A percentile compares a stretch with the other conserved stretches of the same genome.
These are phyloP conservation scores for Micractinium conductrix DNA, from an alignment of 139 green algal species.

Conservation along the genomic window DNA sequence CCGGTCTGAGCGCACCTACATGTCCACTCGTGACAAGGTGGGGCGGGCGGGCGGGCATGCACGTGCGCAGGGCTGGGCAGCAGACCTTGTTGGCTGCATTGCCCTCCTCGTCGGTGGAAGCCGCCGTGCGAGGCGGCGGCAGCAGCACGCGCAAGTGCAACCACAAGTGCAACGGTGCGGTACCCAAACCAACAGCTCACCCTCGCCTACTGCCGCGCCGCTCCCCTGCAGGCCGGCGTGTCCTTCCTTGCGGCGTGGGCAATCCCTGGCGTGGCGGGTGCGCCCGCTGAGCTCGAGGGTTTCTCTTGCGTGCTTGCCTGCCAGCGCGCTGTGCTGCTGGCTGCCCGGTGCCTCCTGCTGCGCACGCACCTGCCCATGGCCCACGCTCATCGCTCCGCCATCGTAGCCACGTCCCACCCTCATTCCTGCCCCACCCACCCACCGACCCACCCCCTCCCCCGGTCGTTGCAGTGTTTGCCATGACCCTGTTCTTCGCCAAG, in stretches of 20 bases:
- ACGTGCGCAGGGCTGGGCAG: too few relatives aligned
- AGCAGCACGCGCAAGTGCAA: too few relatives aligned
- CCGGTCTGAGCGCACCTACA: slow-evolving; percentile 12
- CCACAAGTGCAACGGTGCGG: too few relatives aligned
- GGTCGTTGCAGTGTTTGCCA: slow-evolving; percentile 69
- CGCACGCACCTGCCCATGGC: neutral
- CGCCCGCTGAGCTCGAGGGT: neutral
- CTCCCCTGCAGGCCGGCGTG: slow-evolving; percentile 8
- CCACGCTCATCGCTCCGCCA: neutral
- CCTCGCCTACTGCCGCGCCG: neutral
- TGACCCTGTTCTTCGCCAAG: slow-evolving; percentile 98
- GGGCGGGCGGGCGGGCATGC: neutral
- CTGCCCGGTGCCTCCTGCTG: neutral
- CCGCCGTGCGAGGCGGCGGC: neutral
- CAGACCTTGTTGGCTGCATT: neutral
- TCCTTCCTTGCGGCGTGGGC: slow-evolving; percentile 82
- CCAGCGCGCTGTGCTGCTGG: neutral
- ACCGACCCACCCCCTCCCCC: neutral
- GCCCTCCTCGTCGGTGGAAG: neutral
- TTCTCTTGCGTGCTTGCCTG: neutral
- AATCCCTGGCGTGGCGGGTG: slow-evolving; percentile 86
- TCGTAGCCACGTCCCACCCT: neutral
- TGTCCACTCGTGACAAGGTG: slow-evolving; percentile 35
- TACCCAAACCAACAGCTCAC: too few relatives aligned
- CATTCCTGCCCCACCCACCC: neutral